phyloP scores from a whole-genome alignment of 140 eudicot genomes.

The Anethum foeniculum region DNA sequence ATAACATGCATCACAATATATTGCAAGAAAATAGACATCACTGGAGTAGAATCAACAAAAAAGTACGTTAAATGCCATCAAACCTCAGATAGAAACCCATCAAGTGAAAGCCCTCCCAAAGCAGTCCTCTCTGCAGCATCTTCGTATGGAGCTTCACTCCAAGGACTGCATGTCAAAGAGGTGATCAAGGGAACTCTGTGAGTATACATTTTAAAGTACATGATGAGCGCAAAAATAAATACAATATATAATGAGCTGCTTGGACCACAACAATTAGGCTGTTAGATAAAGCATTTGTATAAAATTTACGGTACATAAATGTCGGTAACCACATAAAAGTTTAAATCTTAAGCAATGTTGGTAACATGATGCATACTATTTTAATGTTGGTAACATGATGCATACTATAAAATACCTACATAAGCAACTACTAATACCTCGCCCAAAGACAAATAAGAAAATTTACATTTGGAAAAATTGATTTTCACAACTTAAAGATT shows the following conservation, averaged over 20 bases:
- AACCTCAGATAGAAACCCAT: conserved; percentile 84
- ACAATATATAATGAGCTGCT: neutral
- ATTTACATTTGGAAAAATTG: neutral
- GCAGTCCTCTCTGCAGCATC: conserved; percentile 78
- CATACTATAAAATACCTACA: neutral
- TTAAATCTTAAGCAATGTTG: neutral
- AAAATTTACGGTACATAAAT: neutral
- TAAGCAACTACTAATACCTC: neutral
- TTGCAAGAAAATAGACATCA: neutral
- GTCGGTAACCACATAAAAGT: no score
- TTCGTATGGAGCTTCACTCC: conserved; percentile 80
- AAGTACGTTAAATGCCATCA: neutral
- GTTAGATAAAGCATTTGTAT: neutral
- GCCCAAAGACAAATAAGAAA: neutral
- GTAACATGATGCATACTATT: no score
- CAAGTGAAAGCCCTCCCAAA: conserved; percentile 72
- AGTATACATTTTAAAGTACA: neutral
- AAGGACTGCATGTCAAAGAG: conserved; percentile 47
- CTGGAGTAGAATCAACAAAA: neutral
- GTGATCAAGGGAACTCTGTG: neutral
- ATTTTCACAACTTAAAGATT: neutral
- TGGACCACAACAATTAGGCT: neutral
- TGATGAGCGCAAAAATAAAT: neutral
- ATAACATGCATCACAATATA: neutral
- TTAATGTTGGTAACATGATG: neutral